These are phyloP conservation scores for Pyronema domesticum DNA, from an alignment of 495 filamentous ascomycete species.

Conservation along the genomic window DNA sequence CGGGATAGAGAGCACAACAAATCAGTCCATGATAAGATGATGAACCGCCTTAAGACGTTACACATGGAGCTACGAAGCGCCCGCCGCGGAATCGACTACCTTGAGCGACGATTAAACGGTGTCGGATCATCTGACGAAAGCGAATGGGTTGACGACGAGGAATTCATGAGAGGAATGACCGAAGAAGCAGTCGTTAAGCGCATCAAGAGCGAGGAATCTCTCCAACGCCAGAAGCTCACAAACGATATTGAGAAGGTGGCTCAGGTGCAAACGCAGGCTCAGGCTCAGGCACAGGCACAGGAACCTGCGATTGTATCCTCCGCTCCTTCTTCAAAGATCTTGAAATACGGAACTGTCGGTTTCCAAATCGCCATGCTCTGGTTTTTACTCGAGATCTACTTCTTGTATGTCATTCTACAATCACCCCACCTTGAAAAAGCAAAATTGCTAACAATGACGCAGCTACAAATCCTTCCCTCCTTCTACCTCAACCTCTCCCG, in stretches of 20 bases:
- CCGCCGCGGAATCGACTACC: conserved; percentile 17
- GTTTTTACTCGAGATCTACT: conserved; percentile 15
- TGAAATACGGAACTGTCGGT: conserved; percentile 6
- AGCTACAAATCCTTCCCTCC: conserved; percentile 7
- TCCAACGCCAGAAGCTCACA: conserved; percentile 8
- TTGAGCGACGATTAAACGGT: conserved; percentile 17
- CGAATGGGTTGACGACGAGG: conserved; percentile 14
- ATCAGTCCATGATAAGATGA: conserved; percentile 18
- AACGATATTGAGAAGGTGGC: neutral
- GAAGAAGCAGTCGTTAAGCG: conserved; percentile 15
- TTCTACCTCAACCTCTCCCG: neutral
- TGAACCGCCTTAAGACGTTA: conserved; percentile 19
- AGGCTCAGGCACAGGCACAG: neutral
- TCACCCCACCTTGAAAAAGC: neutral
- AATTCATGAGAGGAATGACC: neutral
- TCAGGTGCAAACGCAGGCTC: neutral
- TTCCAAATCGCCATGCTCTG: conserved; percentile 10
- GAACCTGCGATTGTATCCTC: neutral
- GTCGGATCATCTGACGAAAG: conserved; percentile 10
- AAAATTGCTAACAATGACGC: neutral
- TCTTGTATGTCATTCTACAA: conserved; percentile 10
- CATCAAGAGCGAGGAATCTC: conserved; percentile 10
- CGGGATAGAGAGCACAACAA: conserved; percentile 12
- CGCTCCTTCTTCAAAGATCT: neutral
- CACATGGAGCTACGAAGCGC: conserved; percentile 20